phyloP scores from a whole-genome alignment of 176 grass and related monocot genomes.

The Musa schizocarpa region DNA sequence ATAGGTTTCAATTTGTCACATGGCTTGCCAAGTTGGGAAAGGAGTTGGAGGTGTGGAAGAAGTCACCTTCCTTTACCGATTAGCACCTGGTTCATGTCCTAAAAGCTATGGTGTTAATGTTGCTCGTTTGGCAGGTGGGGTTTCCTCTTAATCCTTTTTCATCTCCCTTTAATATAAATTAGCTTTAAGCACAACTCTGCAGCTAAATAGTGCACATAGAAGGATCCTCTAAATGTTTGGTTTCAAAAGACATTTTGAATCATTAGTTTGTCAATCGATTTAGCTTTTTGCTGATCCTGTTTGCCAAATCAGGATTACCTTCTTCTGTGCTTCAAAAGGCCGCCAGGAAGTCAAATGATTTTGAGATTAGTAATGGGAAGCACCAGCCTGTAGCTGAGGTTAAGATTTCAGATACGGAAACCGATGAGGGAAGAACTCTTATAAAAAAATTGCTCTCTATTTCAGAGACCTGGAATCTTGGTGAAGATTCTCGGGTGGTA shows the following conservation, averaged over 20 bases:
- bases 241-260: no score
- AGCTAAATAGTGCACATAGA: no score
- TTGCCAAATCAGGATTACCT: slow-evolving; percentile 61
- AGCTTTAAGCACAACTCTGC: background rate
- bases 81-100: slow-evolving; percentile 76
- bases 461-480: slow-evolving; percentile 23
- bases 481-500: slow-evolving; percentile 23
- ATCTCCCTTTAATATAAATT: slow-evolving; percentile 2
- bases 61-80: slow-evolving; percentile 81
- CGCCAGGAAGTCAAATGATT: slow-evolving; percentile 57
- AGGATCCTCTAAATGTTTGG: no score
- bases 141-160: slow-evolving; percentile 2
- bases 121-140: slow-evolving; percentile 79
- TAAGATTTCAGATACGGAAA: slow-evolving; percentile 5
- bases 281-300: slow-evolving; percentile 5
- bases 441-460: slow-evolving; percentile 40
- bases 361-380: slow-evolving; percentile 70
- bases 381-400: slow-evolving; percentile 4
- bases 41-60: slow-evolving; percentile 65
- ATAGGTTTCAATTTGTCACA: slow-evolving; percentile 76
- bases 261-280: background rate
- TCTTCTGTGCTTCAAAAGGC: slow-evolving; percentile 66
- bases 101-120: slow-evolving; percentile 99
- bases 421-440: slow-evolving; percentile 27
- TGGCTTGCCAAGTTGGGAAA: slow-evolving; percentile 69